Base-by-base conservation (phyloP, 2,329 filamentous ascomycete species). In the Fusarium buharicum region DNA sequence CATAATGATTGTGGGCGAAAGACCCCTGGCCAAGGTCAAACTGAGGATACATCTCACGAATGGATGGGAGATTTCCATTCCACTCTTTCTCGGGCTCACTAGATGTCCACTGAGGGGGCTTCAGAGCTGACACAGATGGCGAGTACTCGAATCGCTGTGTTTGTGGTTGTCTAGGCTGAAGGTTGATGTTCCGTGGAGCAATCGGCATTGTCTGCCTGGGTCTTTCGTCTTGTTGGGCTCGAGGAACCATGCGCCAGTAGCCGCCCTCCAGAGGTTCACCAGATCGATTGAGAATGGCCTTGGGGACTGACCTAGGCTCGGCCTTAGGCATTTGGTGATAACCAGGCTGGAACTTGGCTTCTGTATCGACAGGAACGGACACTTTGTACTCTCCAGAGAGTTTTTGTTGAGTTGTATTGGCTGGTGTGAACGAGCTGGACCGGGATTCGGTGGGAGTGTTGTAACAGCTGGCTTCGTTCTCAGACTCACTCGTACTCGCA, bases 1-100 rank as follows among this genome's bases (percentile, higher is more conserved):
- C 12, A 50, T 43, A n/a, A n/a, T 16, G 10, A 1, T 17, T 16
- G 7, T 47, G 6, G 4, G 28, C 16, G 28, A 37, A 14, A 0
- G 2, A 17, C 30, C 34, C 30, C 20, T 27, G 45, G 2, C 17
- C 27, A n/a, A 36, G 40, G 24, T 34, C 46, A 6, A 47, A 24
- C 8, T 46, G 50, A 11, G 52, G 52, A 31, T 66, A 50, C 49
- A 65, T 52, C 24, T 66, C 52, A 6, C 48, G 62, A 18, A 64
- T 62, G 2, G 62, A 46, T 8, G 62, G 62, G 1, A 64, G 41
- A 5, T 28, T 50, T 24, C 54, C 40, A 9, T 39, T 24, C 22
- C 48, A 60, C 11, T 53, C 20, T 6, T 11, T 12, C 9, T 33
- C 30, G 6, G 22, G 14, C 17, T 36, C 62, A n/a, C 41, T 30